phyloP scores from a whole-genome alignment of 495 filamentous ascomycete species.

The Xylaria curta region DNA sequence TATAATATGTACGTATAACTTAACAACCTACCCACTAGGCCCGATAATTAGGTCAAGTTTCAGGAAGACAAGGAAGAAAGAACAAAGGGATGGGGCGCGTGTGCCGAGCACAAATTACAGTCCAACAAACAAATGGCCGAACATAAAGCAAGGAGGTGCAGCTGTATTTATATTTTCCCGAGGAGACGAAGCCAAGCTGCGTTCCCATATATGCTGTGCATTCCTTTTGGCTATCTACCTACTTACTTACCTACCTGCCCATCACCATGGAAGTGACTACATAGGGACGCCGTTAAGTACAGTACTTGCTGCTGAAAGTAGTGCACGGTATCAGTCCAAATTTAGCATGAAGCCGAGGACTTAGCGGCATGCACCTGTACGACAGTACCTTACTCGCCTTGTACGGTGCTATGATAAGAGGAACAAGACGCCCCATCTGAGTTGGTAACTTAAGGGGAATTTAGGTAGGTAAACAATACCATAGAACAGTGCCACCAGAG shows the following conservation, averaged over 20 bases:
- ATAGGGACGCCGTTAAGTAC: neutral
- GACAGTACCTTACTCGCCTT: conserved; percentile 1
- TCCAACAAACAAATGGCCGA: neutral
- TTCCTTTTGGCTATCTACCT: neutral
- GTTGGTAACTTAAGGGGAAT: neutral
- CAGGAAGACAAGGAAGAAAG: conserved; percentile 8
- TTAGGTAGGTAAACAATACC: neutral
- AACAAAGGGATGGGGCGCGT: neutral
- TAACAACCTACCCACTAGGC: neutral
- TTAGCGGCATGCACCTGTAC: conserved; percentile 5
- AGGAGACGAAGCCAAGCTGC: neutral
- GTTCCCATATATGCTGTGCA: conserved; percentile 2
- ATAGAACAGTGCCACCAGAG: conserved; percentile 1
- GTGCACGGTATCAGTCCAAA: conserved; percentile 6
- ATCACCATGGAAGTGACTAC: neutral
- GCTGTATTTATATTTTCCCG: conserved; percentile 3
- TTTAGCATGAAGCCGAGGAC: conserved; percentile 11
- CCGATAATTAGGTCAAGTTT: conserved; percentile 13
- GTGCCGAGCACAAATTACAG: neutral
- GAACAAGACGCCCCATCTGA: neutral
- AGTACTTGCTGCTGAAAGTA: neutral
- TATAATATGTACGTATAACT: conserved; percentile 4
- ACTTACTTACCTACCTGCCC: too few species aligned
- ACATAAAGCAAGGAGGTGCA: conserved; percentile 1
- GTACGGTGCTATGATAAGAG: conserved; percentile 13